Base-by-base conservation (phyloP, 768 basidiomycete species). In the Leccinum boreale region DNA sequence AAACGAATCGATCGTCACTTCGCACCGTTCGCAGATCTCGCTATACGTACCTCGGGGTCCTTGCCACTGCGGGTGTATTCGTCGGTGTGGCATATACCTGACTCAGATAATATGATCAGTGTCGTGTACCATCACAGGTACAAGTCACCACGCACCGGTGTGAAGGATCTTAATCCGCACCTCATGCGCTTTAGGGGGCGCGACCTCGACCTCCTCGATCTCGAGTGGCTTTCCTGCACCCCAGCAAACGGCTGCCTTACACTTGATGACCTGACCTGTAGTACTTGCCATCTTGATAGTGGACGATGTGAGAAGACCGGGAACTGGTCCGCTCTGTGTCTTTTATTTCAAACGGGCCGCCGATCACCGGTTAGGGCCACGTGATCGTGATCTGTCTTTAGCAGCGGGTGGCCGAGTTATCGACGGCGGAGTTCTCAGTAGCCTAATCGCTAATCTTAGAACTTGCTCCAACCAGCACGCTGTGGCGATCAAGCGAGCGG, bases 191-290 rank as follows among this genome's bases (percentile, higher is more conserved):
- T 77, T 79, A 39, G 97, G 97, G 50, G 96, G 95, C 19, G 90
- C 91, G 21, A 99, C 97, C 67, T 97, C 89, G 65, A 99, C 86
- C 39, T 93, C 86, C 74, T 98, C 96, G 67, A 98, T 77, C 68
- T 87, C 85, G 61, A 98, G 83, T 50, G 83, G 83, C 73, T 93
- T 82, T 63, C 89, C 90, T 12, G 95, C 94, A 55, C 81, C 92
- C 97, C 96, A 99, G 73, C 94, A 96, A 58, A 99, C 87, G 39
- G 92, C 92, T 33, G 93, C 95, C 73, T 93, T 96, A 79, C 96
- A 82, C 69, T 84, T 83, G 85, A 96, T 78, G 73, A 74, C 71
- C 73, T 90, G 86, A 61, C 94, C 93, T 65, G 91, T 93, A 60
- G 91, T 93, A 60, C 77, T 77, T 39, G 88, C 84, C 91, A 93